Evolutionary conservation across 371 early-diverging fungal species (phyloP), one percentile per base, ranked within the genome.

Genomic region (Batrachochytrium dendrobatidis): DNA sequence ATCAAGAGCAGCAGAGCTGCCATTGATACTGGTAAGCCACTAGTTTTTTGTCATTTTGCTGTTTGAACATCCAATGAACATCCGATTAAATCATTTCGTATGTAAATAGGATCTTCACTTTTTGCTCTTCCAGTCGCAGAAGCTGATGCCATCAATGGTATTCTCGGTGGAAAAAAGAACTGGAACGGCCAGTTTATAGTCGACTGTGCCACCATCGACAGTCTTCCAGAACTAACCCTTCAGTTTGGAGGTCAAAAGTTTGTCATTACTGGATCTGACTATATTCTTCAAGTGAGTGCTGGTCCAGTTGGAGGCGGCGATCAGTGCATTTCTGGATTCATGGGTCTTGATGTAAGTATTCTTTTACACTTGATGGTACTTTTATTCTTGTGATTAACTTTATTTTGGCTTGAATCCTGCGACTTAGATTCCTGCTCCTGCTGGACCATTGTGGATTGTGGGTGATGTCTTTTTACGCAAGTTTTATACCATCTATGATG

Each of bases 401-500:
- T 18, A 67, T 53, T 53, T 51, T 34, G 26, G 22, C 61, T 6
- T 10, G 61, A 34, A 55, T 43, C 15, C 15, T n/a, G 39, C 62
- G 49, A 44, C 50, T 46, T 55, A 73, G 63, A 76, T 81, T 32
- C 76, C 76, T 25, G 66, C 75, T 1, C 76, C 76, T 18, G 73
- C 72, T 30, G 76, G 76, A 1, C 73, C 74, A 8, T 69, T 80
- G 33, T 89, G 89, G 90, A 81, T 90, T 61, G 83, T 95, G 28
- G 95, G 98, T 26, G 94, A 94, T 71, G 92, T 88, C 20, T 94
- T 94, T 79, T 71, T 96, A 53, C 85, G 95, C 61, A 88, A 86
- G 71, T 94, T 80, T 70, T 92, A 94, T 72, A 84, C 94, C 30
- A 82, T 92, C 50, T 95, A 63, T 56, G 64, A 63, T 34, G 45